phyloP scores from a whole-genome alignment of 805 yeast species.

The Candida bentonensis region DNA sequence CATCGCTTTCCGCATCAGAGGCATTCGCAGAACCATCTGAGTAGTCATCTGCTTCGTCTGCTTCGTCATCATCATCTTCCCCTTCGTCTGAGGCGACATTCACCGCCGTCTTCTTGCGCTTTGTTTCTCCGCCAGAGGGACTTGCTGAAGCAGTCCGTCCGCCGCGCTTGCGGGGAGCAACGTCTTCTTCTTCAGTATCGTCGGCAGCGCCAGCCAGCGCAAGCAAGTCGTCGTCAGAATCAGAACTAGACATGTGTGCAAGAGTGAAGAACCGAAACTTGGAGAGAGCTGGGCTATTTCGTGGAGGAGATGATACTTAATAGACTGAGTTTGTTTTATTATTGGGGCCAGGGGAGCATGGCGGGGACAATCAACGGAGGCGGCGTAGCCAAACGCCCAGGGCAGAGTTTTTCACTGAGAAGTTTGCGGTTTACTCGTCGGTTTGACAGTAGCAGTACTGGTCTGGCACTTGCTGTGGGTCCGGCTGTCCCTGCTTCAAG shows the following conservation, averaged over 20 bases:
- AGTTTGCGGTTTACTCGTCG: too few species aligned
- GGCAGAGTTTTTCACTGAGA: too few species aligned
- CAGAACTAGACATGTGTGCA: slow-evolving; percentile 51
- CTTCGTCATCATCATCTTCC: slow-evolving; percentile 26
- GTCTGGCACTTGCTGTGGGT: too few species aligned
- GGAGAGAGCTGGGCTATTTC: too few species aligned
- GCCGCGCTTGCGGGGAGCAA: slow-evolving; percentile 3
- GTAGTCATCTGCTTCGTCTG: slow-evolving; percentile 28
- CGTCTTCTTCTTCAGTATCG: slow-evolving; percentile 17
- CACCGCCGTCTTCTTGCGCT: slow-evolving; percentile 1
- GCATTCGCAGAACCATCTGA: slow-evolving; percentile 17
- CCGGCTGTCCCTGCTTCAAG: too few species aligned
- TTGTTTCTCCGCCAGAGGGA: background rate
- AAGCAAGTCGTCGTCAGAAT: slow-evolving; percentile 83
- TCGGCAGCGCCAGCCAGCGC: slow-evolving; percentile 82
- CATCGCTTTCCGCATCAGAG: slow-evolving; percentile 27
- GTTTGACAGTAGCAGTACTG: too few species aligned
- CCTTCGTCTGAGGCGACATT: slow-evolving; percentile 8
- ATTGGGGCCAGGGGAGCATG: too few species aligned
- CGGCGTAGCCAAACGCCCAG: too few species aligned
- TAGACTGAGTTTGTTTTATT: too few species aligned
- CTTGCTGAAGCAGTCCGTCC: background rate
- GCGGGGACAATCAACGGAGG: too few species aligned
- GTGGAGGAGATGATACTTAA: too few species aligned
- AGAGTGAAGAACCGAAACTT: too few species aligned